Evolutionary conservation across 139 green algal species (phyloP).

Genomic region (Desmodesmus armatus): DNA sequence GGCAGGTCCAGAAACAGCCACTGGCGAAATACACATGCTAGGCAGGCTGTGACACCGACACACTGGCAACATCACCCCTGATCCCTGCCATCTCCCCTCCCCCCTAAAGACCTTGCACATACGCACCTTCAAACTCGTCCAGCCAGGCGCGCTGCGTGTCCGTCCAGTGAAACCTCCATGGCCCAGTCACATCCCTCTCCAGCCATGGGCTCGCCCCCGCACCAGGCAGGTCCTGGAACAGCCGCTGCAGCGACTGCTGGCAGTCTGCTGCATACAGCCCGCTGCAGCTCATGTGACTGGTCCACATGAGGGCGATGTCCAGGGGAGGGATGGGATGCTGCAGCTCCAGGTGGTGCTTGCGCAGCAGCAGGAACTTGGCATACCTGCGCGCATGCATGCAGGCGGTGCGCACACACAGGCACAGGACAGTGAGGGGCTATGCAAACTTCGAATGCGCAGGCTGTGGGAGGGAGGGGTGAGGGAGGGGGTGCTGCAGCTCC

Average conservation of each 20-base stretch:
- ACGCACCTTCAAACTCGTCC: constrained; percentile 32
- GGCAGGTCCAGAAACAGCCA: too few relatives aligned
- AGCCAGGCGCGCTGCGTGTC: constrained; percentile 36
- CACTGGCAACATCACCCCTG: too few relatives aligned
- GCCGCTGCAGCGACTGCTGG: constrained; percentile 12
- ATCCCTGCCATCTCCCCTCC: too few relatives aligned
- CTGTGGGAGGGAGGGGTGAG: too few relatives aligned
- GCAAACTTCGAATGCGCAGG: too few relatives aligned
- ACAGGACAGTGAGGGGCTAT: too few relatives aligned
- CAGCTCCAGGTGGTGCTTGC: constrained; percentile 42
- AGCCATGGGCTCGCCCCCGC: not conserved
- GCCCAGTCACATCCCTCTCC: constrained; percentile 4
- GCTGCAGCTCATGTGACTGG: constrained; percentile 42
- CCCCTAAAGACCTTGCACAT: too few relatives aligned
- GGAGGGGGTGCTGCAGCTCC: constrained; percentile 37
- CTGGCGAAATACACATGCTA: too few relatives aligned
- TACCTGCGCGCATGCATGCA: too few relatives aligned
- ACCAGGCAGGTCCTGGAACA: constrained; percentile 29
- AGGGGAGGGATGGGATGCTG: constrained; percentile 28
- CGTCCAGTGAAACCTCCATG: constrained; percentile 15
- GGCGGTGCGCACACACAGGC: too few relatives aligned
- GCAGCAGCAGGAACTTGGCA: constrained; percentile 45
- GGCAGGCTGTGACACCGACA: too few relatives aligned
- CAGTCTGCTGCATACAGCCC: constrained; percentile 33
- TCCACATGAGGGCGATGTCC: constrained; percentile 41